Percentiles rank a stretch among this genome's conserved stretches.
These are phyloP conservation scores for Castanea sativa DNA, from an alignment of 306 rosid genomes.

Conservation along the genomic window DNA sequence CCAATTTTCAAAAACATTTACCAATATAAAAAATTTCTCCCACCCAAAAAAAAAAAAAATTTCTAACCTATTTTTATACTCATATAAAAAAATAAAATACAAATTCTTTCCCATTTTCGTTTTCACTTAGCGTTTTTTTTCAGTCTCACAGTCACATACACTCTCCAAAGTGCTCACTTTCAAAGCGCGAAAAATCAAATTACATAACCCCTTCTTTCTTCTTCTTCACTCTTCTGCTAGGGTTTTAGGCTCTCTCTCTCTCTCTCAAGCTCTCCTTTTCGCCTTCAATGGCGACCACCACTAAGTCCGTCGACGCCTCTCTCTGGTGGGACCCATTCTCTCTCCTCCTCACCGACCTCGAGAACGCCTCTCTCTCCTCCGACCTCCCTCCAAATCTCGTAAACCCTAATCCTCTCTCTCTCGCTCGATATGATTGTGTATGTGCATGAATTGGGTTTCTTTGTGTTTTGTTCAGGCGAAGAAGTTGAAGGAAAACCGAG, in stretches of 20 bases:
- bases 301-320: constrained; percentile 60
- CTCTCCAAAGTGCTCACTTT: background rate
- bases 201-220: constrained; percentile 28
- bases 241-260: constrained; percentile 26
- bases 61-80: too few species aligned
- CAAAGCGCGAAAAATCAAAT: constrained; percentile 56
- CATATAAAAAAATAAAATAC: too few species aligned
- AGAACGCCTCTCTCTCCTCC: constrained; percentile 57
- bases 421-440: too few species aligned
- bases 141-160: background rate
- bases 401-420: constrained; percentile 4
- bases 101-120: background rate
- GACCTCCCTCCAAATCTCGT: constrained; percentile 72
- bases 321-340: constrained; percentile 95
- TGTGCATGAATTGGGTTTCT: background rate
- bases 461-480: constrained; percentile 43
- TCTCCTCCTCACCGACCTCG: constrained; percentile 65
- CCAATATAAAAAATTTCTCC: too few species aligned
- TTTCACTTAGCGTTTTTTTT: background rate
- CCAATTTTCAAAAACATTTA: too few species aligned
- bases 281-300: constrained; percentile 57
- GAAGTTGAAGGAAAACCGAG: constrained; percentile 69
- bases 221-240: constrained; percentile 17
- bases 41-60: too few species aligned
- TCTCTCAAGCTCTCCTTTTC: background rate